These are phyloP conservation scores for Solanum hybrid DNA, from an alignment of 305 asterid genomes.

Conservation along the genomic window DNA sequence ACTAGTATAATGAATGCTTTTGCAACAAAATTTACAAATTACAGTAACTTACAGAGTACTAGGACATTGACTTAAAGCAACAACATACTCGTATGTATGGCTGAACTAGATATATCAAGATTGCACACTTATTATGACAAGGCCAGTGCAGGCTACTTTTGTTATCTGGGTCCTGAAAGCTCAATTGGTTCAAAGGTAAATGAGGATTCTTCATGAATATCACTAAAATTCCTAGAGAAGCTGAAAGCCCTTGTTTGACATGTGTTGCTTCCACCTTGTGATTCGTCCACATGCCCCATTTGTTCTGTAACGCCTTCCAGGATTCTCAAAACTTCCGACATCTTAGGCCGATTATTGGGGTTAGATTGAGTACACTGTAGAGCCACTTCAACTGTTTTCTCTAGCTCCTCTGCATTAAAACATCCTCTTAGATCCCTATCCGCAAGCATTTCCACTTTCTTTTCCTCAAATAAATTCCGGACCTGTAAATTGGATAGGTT, in stretches of 20 bases:
- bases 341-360: slow-evolving; percentile 64
- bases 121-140: neutral
- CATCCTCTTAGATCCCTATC: slow-evolving; percentile 66
- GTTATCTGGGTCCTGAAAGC: slow-evolving; percentile 84
- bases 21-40: neutral
- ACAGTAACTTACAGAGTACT: neutral
- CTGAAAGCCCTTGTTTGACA: slow-evolving; percentile 50
- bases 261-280: slow-evolving; percentile 37
- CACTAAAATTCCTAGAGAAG: slow-evolving; percentile 53
- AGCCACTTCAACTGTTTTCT: slow-evolving; percentile 53
- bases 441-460: slow-evolving; percentile 53
- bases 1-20: neutral
- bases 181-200: slow-evolving; percentile 76
- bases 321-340: slow-evolving; percentile 59
- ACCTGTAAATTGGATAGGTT: slow-evolving; percentile 33
- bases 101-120: neutral
- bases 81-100: neutral
- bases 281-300: slow-evolving; percentile 31
- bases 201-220: slow-evolving; percentile 56
- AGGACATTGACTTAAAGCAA: neutral
- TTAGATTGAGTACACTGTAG: slow-evolving; percentile 58
- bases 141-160: neutral
- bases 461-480: slow-evolving; percentile 42
- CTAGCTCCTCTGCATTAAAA: slow-evolving; percentile 46
- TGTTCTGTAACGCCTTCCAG: slow-evolving; percentile 54